phyloP scores from a whole-genome alignment of 2,329 filamentous ascomycete species.

The Calonectria leucothoes region DNA sequence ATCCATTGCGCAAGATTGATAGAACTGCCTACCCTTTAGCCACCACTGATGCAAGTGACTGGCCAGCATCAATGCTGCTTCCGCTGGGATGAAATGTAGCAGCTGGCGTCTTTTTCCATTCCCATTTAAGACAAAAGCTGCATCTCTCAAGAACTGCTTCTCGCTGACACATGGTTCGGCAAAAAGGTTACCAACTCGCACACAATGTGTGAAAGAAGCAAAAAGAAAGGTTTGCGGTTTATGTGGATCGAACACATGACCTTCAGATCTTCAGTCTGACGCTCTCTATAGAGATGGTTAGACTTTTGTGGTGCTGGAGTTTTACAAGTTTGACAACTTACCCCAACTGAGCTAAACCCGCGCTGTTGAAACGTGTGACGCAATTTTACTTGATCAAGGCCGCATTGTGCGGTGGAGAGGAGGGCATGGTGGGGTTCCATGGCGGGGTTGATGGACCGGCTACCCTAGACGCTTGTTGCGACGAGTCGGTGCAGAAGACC shows the following conservation, averaged over 20 bases:
- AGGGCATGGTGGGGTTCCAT: background rate
- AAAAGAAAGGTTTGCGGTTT: constrained; percentile 39
- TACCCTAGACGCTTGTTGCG: background rate
- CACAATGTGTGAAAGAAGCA: background rate
- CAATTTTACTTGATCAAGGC: background rate
- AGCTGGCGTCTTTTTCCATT: too few relatives aligned
- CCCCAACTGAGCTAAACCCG: constrained; percentile 48
- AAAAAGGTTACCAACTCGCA: background rate
- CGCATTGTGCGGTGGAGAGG: background rate
- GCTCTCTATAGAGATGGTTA: constrained; percentile 33
- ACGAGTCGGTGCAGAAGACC: background rate
- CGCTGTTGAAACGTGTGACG: constrained; percentile 22
- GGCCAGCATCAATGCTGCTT: too few relatives aligned
- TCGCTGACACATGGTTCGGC: too few relatives aligned
- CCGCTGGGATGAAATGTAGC: too few relatives aligned
- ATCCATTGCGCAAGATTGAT: too few relatives aligned
- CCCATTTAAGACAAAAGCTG: too few relatives aligned
- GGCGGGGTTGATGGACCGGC: background rate
- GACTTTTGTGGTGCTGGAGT: constrained; percentile 24
- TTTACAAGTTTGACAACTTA: constrained; percentile 29
- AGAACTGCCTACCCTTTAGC: too few relatives aligned
- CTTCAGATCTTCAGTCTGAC: constrained; percentile 43
- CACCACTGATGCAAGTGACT: too few relatives aligned
- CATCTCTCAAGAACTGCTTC: too few relatives aligned
- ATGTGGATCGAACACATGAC: constrained; percentile 46